Evolutionary conservation across 306 rosid species (phyloP), one percentile per base, ranked within the genome.

Genomic region (Hippophae rhamnoides): DNA sequence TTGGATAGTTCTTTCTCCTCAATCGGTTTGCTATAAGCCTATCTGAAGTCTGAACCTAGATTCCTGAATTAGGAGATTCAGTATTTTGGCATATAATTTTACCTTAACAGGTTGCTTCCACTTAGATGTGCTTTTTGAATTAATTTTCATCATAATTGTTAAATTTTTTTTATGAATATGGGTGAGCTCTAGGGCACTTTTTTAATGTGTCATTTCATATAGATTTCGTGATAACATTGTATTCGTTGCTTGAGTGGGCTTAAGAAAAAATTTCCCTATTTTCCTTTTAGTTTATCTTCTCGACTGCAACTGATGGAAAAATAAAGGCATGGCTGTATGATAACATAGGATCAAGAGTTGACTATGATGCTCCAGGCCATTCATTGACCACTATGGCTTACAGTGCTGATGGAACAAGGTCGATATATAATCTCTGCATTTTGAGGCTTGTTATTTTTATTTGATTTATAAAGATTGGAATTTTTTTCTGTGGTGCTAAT

Each of bases 281-380:
- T 41, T 60, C 47, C 64, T 59, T 51, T 31, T 31, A 93, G 99
- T 93, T 93, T 66, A 89, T 93, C 67, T 93, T 93, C 82, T 93
- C 99, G 43, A 93, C 97, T 42, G 99, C 99, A 65, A 80, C 90
- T 54, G 99, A 93, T 76, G 99, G 99, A 55, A 89, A 93, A 84
- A 93, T 93, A 80, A 93, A 93, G 86, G 99, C 99, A 56, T 93
- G 99, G 97, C 70, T 93, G 81, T 93, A 93, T 75, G 99, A 89
- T 84, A 86, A 78, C 72, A 6, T 84, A 81, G 99, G 99, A 60
- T 89, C 99, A 57, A 86, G 99, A 81, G 99, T 93, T 72, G 95
- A 93, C 69, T 93, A 93, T 67, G 97, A 93, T 72, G 99, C 97
- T 45, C 97, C 99, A 0, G 97, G 99, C 61, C 95, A 86, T 73